A percentile compares a stretch with the other conserved stretches of the same genome.
phyloP scores from a whole-genome alignment of 768 basidiomycete species.

The Ramaria rubella region DNA sequence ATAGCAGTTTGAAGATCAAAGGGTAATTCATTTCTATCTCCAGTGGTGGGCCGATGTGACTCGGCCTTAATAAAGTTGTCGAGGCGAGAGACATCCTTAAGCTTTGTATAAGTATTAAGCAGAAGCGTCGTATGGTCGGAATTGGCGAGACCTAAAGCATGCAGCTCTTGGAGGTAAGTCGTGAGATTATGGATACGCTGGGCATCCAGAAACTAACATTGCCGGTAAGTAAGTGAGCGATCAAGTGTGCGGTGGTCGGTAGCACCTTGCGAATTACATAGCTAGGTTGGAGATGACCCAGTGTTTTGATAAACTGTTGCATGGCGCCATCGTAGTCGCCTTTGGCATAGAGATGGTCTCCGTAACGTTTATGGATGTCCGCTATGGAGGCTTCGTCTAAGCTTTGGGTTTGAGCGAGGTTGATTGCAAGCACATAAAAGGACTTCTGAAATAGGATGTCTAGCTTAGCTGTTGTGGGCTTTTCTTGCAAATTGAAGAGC shows the following conservation, averaged over 20 bases:
- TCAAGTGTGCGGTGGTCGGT: neutral
- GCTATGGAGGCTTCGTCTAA: conserved; percentile 70
- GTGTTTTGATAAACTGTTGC: conserved; percentile 86
- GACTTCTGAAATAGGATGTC: conserved; percentile 78
- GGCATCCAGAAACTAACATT: conserved; percentile 81
- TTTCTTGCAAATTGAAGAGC: conserved; percentile 66
- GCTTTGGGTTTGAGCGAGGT: conserved; percentile 72
- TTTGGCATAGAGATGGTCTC: conserved; percentile 85
- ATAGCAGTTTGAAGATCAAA: conserved; percentile 98
- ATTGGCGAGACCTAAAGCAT: conserved; percentile 83
- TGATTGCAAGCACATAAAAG: conserved; percentile 73
- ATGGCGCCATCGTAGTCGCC: conserved; percentile 91
- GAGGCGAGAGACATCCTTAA: conserved; percentile 82
- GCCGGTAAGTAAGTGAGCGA: conserved; percentile 11
- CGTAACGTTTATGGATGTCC: conserved; percentile 85
- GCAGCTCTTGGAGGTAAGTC: conserved; percentile 92
- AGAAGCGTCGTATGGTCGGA: conserved; percentile 95
- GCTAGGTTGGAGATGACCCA: conserved; percentile 84
- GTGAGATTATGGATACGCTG: conserved; percentile 94
- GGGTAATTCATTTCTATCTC: conserved; percentile 62
- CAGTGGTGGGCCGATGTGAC: conserved; percentile 39
- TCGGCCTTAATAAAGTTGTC: conserved; percentile 92
- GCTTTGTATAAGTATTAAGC: conserved; percentile 95
- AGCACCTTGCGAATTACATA: conserved; percentile 94
- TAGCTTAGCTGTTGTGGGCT: conserved; percentile 77